Percentiles rank a stretch among this genome's conserved stretches.
phyloP scores from a whole-genome alignment of 768 basidiomycete genomes.

The Naganishia antarctica region DNA sequence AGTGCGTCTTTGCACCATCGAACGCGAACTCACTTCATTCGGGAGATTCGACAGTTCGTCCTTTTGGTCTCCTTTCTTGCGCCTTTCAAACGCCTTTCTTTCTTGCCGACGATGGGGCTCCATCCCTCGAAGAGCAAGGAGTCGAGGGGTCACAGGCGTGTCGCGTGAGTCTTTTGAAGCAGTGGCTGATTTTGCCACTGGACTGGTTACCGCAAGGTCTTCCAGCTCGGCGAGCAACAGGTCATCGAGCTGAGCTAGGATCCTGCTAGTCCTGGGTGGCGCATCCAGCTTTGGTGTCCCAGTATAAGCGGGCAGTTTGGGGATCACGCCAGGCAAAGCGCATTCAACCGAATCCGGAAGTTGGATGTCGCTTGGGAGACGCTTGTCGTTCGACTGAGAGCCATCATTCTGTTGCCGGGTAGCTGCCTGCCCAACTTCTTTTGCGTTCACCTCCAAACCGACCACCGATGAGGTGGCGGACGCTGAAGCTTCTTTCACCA shows the following conservation, averaged over 20 bases:
- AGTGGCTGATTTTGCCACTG: background rate
- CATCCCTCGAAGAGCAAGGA: background rate
- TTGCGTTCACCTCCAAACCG: no score
- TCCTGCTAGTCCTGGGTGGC: background rate
- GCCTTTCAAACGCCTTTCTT: background rate
- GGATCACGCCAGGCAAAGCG: background rate
- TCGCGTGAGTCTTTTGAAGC: background rate
- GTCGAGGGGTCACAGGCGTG: background rate
- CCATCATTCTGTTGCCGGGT: no score
- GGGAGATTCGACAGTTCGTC: background rate
- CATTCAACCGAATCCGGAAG: no score
- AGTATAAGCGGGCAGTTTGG: background rate
- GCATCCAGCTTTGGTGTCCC: background rate
- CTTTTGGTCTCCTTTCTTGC: no score
- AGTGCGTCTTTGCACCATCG: background rate
- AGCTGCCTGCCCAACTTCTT: no score
- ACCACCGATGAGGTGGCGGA: no score
- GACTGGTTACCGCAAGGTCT: background rate
- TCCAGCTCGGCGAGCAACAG: slow-evolving; percentile 5
- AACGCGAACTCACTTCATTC: background rate
- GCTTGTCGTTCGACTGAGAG: no score
- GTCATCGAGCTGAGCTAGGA: slow-evolving; percentile 1
- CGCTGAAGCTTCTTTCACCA: no score
- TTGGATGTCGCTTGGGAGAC: no score
- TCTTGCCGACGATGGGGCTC: no score